Evolutionary conservation across 768 basidiomycete species (phyloP).

Genomic region (Tylopilus felleus): DNA sequence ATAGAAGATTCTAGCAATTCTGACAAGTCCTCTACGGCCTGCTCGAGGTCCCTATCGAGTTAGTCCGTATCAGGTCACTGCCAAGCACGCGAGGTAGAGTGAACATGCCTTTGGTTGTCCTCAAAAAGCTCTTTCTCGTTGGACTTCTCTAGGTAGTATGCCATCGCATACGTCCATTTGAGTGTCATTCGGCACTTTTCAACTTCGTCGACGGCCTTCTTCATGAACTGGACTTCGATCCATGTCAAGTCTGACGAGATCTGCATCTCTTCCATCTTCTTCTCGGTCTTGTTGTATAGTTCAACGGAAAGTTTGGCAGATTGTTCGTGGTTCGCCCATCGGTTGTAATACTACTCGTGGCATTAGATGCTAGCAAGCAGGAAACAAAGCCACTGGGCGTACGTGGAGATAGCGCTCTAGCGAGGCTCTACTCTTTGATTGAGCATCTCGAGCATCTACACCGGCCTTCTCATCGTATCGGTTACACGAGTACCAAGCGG

Average conservation of each 20-base stretch:
- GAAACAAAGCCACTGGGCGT: constrained; percentile 29
- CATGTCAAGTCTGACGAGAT: constrained; percentile 86
- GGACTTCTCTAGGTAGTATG: constrained; percentile 87
- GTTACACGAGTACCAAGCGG: constrained; percentile 97
- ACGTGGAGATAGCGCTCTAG: constrained; percentile 96
- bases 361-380: not conserved
- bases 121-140: constrained; percentile 96
- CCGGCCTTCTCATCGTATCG: constrained; percentile 92
- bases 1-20: constrained; percentile 91
- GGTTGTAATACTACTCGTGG: constrained; percentile 87
- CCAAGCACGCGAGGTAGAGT: not conserved
- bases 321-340: constrained; percentile 99
- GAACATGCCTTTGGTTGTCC: constrained; percentile 84
- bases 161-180: constrained; percentile 99
- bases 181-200: constrained; percentile 90
- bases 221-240: constrained; percentile 99
- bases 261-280: constrained; percentile 99
- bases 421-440: constrained; percentile 84
- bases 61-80: not conserved
- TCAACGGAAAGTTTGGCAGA: constrained; percentile 96
- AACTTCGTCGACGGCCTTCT: constrained; percentile 93
- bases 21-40: constrained; percentile 91
- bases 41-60: constrained; percentile 74
- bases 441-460: constrained; percentile 85
- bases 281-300: constrained; percentile 92